A percentile compares a stretch with the other conserved stretches of the same genome.
phyloP scores from a whole-genome alignment of 2,329 filamentous ascomycete genomes.

The Aspergillus fructus region DNA sequence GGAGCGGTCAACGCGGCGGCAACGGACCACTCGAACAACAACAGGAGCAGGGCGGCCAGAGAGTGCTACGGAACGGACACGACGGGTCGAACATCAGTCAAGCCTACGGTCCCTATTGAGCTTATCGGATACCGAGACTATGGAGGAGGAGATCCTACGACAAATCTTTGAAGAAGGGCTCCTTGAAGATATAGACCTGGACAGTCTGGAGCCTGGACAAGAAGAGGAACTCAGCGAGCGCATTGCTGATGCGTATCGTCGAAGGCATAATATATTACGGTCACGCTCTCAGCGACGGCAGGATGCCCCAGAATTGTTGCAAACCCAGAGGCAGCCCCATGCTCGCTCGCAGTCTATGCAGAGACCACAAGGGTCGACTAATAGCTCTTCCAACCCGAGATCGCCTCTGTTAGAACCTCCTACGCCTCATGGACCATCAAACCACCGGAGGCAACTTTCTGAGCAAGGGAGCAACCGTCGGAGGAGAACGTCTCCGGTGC shows the following conservation, averaged over 20 bases:
- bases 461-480: slow-evolving; percentile 34
- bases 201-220: slow-evolving; percentile 77
- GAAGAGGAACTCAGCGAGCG: slow-evolving; percentile 88
- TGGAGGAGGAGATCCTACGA: slow-evolving; percentile 83
- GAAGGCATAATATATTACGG: slow-evolving; percentile 64
- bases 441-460: slow-evolving; percentile 37
- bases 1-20: slow-evolving; percentile 30
- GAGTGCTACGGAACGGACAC: slow-evolving; percentile 36
- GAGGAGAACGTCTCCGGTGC: slow-evolving; percentile 35
- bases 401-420: slow-evolving; percentile 36
- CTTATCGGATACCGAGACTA: slow-evolving; percentile 71
- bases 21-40: slow-evolving; percentile 15
- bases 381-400: slow-evolving; percentile 30
- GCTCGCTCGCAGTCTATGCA: slow-evolving; percentile 33
- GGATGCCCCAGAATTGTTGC: slow-evolving; percentile 33
- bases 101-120: slow-evolving; percentile 83
- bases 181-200: slow-evolving; percentile 82
- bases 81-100: slow-evolving; percentile 83
- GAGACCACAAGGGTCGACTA: slow-evolving; percentile 21
- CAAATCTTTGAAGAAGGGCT: slow-evolving; percentile 87
- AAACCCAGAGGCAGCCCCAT: slow-evolving; percentile 29
- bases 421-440: slow-evolving; percentile 18
- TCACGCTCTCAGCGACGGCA: slow-evolving; percentile 34
- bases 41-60: slow-evolving; percentile 14
- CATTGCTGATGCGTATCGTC: slow-evolving; percentile 83